Percentiles rank a stretch among this genome's conserved stretches.
phyloP scores from a whole-genome alignment of 441 rosid genomes.

The Gossypium schwendimanii region DNA sequence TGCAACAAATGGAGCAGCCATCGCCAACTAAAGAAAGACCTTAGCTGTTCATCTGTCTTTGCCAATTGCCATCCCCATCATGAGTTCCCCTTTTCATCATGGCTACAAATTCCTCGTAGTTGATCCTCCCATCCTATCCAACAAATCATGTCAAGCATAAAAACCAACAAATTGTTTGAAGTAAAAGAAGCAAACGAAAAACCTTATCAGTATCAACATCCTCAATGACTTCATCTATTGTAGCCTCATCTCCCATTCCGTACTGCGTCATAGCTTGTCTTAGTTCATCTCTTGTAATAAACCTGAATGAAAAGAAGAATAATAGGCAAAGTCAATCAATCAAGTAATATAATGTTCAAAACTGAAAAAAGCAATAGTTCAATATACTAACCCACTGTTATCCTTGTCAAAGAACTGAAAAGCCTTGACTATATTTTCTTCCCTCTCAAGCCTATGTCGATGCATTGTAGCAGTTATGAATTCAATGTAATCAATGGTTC shows the following conservation, averaged over 20 bases:
- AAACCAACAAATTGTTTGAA: neutral
- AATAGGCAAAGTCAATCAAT: neutral
- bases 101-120: conserved; percentile 49
- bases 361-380: neutral
- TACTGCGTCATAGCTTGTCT: conserved; percentile 61
- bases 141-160: neutral
- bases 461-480: conserved; percentile 84
- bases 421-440: conserved; percentile 56
- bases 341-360: neutral
- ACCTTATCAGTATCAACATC: conserved; percentile 60
- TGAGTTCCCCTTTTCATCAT: conserved; percentile 61
- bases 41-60: neutral
- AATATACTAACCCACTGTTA: conserved; percentile 53
- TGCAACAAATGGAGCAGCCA: neutral
- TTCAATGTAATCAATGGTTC: conserved; percentile 68
- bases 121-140: conserved; percentile 55
- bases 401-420: conserved; percentile 72
- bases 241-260: conserved; percentile 80
- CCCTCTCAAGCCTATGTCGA: conserved; percentile 70
- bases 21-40: too few species aligned
- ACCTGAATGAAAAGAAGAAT: conserved; percentile 25
- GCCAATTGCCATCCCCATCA: conserved; percentile 22
- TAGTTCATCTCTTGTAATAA: conserved; percentile 80
- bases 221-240: conserved; percentile 60
- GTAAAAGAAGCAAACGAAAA: neutral